Evolutionary conservation across 805 yeast genomes (phyloP), one percentile per base, ranked within the genome.

Genomic region (Lipomyces kockii): DNA sequence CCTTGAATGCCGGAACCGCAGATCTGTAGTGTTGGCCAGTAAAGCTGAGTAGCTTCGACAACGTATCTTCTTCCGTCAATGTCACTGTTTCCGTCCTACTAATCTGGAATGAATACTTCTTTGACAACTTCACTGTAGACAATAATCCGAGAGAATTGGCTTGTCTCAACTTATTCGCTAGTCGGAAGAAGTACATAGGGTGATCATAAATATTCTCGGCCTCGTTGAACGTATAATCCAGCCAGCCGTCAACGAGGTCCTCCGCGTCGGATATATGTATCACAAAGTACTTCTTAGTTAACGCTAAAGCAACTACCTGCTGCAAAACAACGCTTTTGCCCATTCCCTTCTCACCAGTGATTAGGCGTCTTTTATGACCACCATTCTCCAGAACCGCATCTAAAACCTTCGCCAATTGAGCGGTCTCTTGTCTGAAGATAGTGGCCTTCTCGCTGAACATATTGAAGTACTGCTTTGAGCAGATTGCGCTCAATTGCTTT

Each of bases 261-360:
- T 60, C 64, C 11, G 63, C 68, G 52, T 67, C 67, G 2, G 72
- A 54, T 17, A 69, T 39, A 57, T 69, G 71, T 12, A 69, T 60
- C 22, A 61, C 61, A 6, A 69, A 54, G 20, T 27, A 58, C 6
- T 56, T 58, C 14, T 22, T 25, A 17, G 52, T 14, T 12, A 49
- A 39, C 17, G 68, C 72, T 27, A 65, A n/a, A 49, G 65, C 68
- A 11, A 64, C 51, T 11, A 52, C 35, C 52, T 66, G 72, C 39
- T 65, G 70, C 22, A 69, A 27, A n/a, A 62, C 68, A 12, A 60
- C 62, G 3, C 61, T 63, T 61, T 67, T 69, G 46, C 72, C 72
- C n/a, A 61, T 43, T 14, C 72, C 72, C 7, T 61, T 49, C 5
- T 39, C 57, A 3, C 72, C 72, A n/a, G 59, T 43, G 54, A 68